Base-by-base conservation (phyloP, 768 basidiomycete species). In the Tulasnella sp. region DNA sequence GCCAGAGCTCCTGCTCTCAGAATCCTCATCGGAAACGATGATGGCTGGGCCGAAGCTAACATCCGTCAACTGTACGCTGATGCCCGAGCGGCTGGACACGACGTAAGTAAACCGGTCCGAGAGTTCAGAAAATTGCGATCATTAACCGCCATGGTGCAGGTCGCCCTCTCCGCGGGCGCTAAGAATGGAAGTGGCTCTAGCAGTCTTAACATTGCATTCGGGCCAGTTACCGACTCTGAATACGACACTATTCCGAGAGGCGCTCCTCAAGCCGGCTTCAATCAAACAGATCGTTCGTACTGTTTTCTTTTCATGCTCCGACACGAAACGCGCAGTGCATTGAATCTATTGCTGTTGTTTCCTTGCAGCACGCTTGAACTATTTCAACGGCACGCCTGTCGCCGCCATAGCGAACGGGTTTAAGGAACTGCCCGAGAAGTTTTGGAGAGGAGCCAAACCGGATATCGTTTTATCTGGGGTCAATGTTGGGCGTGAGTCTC, bases 41-140 rank as follows among this genome's bases (percentile, higher is more conserved):
- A 79, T 44, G 78, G 78, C 16, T 79, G 78, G 78, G 71, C 74
- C 24, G 78, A 79, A 31, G 78, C 42, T 10, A 79, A 79, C 52
- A n/a, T 79, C 44, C 78, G 78, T 7, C 46, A 48, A 44, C 39
- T 79, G 16, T 74, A 79, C 38, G 34, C 44, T 18, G 74, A 74
- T 16, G 42, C 75, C 19, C 31, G 76, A 34, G 10, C 31, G 27
- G 39, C 24, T 3, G 78, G 78, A 16, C 6, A 79, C 14, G 44
- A 44, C 42, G 77, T 74, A 31, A 71, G 78, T 56, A 19, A 14
- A 19, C 19, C 4, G 31, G 48, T 56, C n/a, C 12, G 7, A 39
- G 31, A 77, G n/a, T 7, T 52, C 4, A 31, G 34, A 68, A 8
- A 9, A 1, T 18, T 46, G 6, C 5, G 46, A 24, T n/a, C 2